Conservation (phyloP, 2,329 filamentous ascomycete species). For the Trichophyton schoenleinii region DNA sequence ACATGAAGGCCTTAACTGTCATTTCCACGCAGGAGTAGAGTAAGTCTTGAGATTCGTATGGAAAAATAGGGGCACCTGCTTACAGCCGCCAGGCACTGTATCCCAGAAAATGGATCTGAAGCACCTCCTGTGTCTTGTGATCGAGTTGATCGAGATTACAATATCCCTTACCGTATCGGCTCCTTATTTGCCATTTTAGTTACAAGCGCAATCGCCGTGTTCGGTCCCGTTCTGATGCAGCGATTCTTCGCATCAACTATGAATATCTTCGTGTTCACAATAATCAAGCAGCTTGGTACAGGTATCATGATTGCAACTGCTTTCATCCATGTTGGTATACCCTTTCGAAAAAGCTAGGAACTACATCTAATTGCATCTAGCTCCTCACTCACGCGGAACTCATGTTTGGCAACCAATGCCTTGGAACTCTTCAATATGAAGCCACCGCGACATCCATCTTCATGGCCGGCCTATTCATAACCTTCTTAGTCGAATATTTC, state of each 20-base stretch:
- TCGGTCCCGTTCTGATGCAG: conserved; percentile 52
- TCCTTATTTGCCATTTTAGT: conserved; percentile 59
- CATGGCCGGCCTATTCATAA: conserved; percentile 61
- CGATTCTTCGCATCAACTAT: conserved; percentile 43
- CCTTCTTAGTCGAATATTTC: conserved; percentile 58
- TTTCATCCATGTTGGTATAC: conserved; percentile 48
- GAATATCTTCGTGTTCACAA: conserved; percentile 42
- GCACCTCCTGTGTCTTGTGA: conserved; percentile 32
- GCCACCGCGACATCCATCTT: conserved; percentile 56
- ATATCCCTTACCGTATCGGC: conserved; percentile 56
- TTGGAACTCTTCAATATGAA: conserved; percentile 56
- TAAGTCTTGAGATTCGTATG: conserved; percentile 29
- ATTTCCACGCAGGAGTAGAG: conserved; percentile 66
- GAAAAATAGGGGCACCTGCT: not conserved
- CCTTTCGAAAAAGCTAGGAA: not conserved
- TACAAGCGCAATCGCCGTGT: conserved; percentile 57
- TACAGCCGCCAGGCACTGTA: conserved; percentile 37
- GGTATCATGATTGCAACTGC: conserved; percentile 61
- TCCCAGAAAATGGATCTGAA: conserved; percentile 37
- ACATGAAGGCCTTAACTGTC: conserved; percentile 41
- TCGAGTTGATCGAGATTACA: conserved; percentile 45
- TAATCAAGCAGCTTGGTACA: conserved; percentile 52
- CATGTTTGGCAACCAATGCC: conserved; percentile 59
- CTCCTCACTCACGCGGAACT: conserved; percentile 60
- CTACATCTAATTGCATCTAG: conserved; percentile 27